These are phyloP conservation scores for Pseudogymnoascus sp. DNA, from an alignment of 2,329 filamentous ascomycete species.

Conservation along the genomic window DNA sequence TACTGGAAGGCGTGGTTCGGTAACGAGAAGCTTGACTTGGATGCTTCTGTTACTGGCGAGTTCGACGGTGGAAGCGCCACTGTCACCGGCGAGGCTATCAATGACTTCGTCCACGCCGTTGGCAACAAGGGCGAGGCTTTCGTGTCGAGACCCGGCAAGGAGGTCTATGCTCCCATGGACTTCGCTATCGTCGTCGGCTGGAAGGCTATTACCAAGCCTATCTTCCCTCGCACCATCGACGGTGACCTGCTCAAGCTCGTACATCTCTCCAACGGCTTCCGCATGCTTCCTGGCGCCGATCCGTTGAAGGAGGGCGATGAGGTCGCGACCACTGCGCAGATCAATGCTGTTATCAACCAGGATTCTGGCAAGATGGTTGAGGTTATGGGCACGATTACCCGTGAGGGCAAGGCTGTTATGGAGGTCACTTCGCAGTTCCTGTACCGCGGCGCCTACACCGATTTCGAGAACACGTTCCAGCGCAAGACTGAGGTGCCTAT, in stretches of 20 bases:
- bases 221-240: slow-evolving; percentile 93
- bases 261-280: slow-evolving; percentile 93
- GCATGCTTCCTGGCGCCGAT: slow-evolving; percentile 93
- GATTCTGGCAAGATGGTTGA: slow-evolving; percentile 99
- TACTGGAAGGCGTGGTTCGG: slow-evolving; percentile 99
- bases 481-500: slow-evolving; percentile 93
- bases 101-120: slow-evolving; percentile 97
- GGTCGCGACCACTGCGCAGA: slow-evolving; percentile 83
- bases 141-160: slow-evolving; percentile 88
- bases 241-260: slow-evolving; percentile 94
- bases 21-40: slow-evolving; percentile 71
- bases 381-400: slow-evolving; percentile 92
- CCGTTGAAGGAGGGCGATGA: slow-evolving; percentile 93
- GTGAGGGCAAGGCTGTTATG: slow-evolving; percentile 81
- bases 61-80: slow-evolving; percentile 85
- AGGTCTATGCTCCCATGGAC: slow-evolving; percentile 94
- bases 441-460: slow-evolving; percentile 85
- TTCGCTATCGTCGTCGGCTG: slow-evolving; percentile 97
- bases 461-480: slow-evolving; percentile 98
- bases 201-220: slow-evolving; percentile 99
- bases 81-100: slow-evolving; percentile 87
- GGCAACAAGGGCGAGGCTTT: slow-evolving; percentile 97
- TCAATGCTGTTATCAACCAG: slow-evolving; percentile 97
- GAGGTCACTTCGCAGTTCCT: slow-evolving; percentile 97
- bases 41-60: slow-evolving; percentile 72